Base-by-base conservation (phyloP, 2,329 filamentous ascomycete genomes). In the Sphaerulina vaccinii region DNA sequence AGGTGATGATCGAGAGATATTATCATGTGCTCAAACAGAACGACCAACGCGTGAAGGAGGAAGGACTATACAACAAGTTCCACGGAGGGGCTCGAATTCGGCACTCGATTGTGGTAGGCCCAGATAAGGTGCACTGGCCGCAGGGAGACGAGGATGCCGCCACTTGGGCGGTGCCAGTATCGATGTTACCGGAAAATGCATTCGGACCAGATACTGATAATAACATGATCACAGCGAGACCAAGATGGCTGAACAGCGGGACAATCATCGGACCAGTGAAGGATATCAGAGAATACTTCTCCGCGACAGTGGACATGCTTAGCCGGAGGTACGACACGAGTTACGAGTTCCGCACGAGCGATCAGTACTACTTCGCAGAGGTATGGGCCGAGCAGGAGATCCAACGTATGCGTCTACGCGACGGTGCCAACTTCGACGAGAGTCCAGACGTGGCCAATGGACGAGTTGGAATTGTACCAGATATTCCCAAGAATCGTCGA, bases 1-100 rank as follows among this genome's bases (percentile, higher is more conserved):
- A 84, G 36, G 73, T 86, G 16, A 70, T 87, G 57, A 76, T 88
- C 21, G 71, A 78, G 57, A 77, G 84, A 37, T 88, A 86, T 65
- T 79, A 83, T 57, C 70, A 73, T 11, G 69, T 82, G 13, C 65
- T 79, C 15, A 70, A 73, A n/a, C 73, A 75, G 44, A 79, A 77
- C 22, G 82, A 85, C 56, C 65, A 70, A 29, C 74, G 76, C 21
- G 47, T 62, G 11, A 53, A 51, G 16, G 11, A 42, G 13, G 58
- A 63, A 22, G 56, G 58, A n/a, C 51, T 59, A 13, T 47, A 55
- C 13, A 49, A 54, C 16, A 58, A 52, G 42, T 36, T 54, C 18
- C 29, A 45, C 23, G 39, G 35, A 22, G 55, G 57, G 5, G 49
- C 43, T 10, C 43, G 53, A 33, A 54, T 63, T 32, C 47, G 49